phyloP scores from a whole-genome alignment of 441 rosid species.

The Eruca vesicaria region DNA sequence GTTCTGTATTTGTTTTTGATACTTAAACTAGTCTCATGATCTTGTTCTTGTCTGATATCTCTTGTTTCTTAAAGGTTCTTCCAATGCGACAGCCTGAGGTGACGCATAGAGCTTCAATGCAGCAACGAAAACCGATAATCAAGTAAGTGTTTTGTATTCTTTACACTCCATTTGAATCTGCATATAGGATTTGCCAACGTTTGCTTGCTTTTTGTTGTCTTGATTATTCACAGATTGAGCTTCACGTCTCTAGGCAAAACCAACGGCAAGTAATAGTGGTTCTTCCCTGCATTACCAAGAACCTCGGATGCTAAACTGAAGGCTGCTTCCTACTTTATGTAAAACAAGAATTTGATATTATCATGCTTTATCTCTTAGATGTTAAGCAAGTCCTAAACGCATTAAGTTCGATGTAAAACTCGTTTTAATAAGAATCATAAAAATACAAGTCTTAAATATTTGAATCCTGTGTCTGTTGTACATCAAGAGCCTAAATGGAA shows the following conservation, averaged over 20 bases:
- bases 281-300: background rate
- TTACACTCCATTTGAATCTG: background rate
- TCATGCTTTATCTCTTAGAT: slow-evolving; percentile 5
- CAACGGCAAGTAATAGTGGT: slow-evolving; percentile 38
- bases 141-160: slow-evolving; percentile 42
- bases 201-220: slow-evolving; percentile 4
- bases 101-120: slow-evolving; percentile 42
- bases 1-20: slow-evolving; percentile 37
- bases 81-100: slow-evolving; percentile 36
- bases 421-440: background rate
- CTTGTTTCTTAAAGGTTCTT: slow-evolving; percentile 45
- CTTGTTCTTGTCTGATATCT: slow-evolving; percentile 1
- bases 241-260: slow-evolving; percentile 79
- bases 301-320: background rate
- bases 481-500: slow-evolving; percentile 8
- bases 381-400: slow-evolving; percentile 1
- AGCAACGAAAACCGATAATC: slow-evolving; percentile 67
- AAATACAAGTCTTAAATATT: background rate
- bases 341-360: slow-evolving; percentile 4
- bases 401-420: slow-evolving; percentile 15
- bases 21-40: background rate
- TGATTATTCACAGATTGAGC: slow-evolving; percentile 57
- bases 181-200: background rate
- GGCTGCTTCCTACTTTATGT: slow-evolving; percentile 12
- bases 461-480: background rate